Evolutionary conservation across 768 basidiomycete species (phyloP), one percentile per base, ranked within the genome.

Genomic region (Lactarius indigo): DNA sequence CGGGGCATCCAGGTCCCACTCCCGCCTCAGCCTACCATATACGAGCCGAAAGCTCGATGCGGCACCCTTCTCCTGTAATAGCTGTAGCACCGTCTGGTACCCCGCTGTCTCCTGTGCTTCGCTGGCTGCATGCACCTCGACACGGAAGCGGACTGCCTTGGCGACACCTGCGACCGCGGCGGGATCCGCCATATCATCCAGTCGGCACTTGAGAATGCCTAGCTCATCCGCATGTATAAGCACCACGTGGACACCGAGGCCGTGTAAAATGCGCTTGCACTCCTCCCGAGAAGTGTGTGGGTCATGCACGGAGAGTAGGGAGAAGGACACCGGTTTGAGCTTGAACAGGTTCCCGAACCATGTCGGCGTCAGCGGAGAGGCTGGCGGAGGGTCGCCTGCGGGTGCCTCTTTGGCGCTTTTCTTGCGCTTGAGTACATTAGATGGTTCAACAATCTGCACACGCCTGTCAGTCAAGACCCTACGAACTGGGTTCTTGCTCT

Each of bases 331-430:
- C 0, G 91, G 87, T 72, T 89, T 92, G 79, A 93, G 88, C 74
- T 86, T 90, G 84, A 98, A 96, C 50, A 97, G 83, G 72, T 88
- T 91, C 54, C 87, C 87, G 68, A 99, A 85, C 96, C 96, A 98
- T 59, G 83, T 76, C 54, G 80, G 76, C 3, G 81, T 78, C n/a
- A 79, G 78, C 2, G 79, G 77, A 23, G 80, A 78, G 52, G 83
- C 78, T 7, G 80, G 78, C 44, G 83, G 84, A 66, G 83, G 79
- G 26, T 62, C 64, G 31, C 35, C 57, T 7, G 64, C 33, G 4
- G 68, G 59, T 20, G 62, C 35, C n/a, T 64, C 55, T 5, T 64
- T 65, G 54, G 72, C 67, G 9, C 72, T 71, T n/a, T 84, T 77
- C 68, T 79, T 84, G 23, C 74, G 60, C 26, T 64, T 72, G 20